A percentile compares a stretch with the other conserved stretches of the same genome.
These are phyloP conservation scores for Phaffomyces antillensis DNA, from an alignment of 805 yeast genomes.

Conservation along the genomic window DNA sequence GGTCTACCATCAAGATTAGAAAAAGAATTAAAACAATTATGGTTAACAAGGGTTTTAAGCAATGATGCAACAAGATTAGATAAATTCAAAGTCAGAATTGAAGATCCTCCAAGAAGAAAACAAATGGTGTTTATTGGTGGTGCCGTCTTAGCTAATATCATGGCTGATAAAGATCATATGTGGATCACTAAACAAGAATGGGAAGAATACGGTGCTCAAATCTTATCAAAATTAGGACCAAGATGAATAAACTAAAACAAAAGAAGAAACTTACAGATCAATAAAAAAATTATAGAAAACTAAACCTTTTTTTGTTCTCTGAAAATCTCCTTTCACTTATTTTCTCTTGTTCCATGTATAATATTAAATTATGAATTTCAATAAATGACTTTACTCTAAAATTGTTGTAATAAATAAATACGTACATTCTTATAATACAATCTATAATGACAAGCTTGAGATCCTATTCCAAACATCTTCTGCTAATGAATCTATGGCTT, in stretches of 20 bases:
- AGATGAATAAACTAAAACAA: conserved; percentile 41
- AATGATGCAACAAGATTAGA: conserved; percentile 82
- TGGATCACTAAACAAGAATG: conserved; percentile 96
- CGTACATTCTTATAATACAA: neutral
- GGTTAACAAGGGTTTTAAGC: conserved; percentile 83
- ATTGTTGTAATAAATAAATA: neutral
- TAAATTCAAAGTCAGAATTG: conserved; percentile 92
- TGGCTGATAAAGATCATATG: conserved; percentile 98
- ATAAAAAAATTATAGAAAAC: neutral
- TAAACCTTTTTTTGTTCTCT: neutral
- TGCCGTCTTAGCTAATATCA: conserved; percentile 93
- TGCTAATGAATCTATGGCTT: conserved; percentile 40
- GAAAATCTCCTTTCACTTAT: neutral
- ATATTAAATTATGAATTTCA: neutral
- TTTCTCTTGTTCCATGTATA: neutral
- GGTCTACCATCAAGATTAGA: conserved; percentile 94
- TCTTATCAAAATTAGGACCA: conserved; percentile 85
- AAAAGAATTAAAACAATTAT: conserved; percentile 91
- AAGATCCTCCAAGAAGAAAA: conserved; percentile 97
- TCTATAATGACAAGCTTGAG: conserved; percentile 5
- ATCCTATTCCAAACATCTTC: conserved; percentile 55
- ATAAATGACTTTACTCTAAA: neutral
- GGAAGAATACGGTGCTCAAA: conserved; percentile 92
- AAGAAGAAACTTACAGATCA: neutral
- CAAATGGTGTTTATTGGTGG: conserved; percentile 99